phyloP scores from a whole-genome alignment of 2,329 filamentous ascomycete species.

The Ambrosiella xylebori region DNA sequence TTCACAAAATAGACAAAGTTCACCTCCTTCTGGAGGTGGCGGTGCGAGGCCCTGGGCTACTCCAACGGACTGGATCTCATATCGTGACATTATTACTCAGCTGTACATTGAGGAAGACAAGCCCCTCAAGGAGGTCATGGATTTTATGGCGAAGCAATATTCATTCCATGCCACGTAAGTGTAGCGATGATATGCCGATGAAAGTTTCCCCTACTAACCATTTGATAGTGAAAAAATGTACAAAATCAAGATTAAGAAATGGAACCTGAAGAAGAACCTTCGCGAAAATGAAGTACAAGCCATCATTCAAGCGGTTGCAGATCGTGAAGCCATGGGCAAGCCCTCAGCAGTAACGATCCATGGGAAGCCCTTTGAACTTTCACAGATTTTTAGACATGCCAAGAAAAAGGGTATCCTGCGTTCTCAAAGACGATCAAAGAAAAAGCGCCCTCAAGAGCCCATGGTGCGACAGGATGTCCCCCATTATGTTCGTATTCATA shows the following conservation, averaged over 20 bases:
- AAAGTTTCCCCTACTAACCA: background rate
- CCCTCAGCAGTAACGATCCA: conserved; percentile 10
- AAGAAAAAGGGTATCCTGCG: conserved; percentile 13
- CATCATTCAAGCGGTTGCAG: conserved; percentile 9
- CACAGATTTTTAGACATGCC: conserved; percentile 12
- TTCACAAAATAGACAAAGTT: conserved; percentile 4
- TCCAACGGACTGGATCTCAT: conserved; percentile 10
- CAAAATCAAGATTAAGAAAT: conserved; percentile 13
- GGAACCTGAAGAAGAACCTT: conserved; percentile 13
- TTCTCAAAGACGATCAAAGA: conserved; percentile 10
- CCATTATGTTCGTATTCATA: conserved; percentile 11
- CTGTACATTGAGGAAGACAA: conserved; percentile 13
- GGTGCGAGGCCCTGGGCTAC: conserved; percentile 12
- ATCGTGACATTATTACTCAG: conserved; percentile 10
- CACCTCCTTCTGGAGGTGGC: background rate
- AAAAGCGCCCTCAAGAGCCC: conserved; percentile 8
- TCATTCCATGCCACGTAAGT: conserved; percentile 13
- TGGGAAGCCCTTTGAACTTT: conserved; percentile 11
- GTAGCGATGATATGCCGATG: background rate
- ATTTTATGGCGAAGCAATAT: conserved; percentile 11
- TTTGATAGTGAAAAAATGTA: conserved; percentile 12
- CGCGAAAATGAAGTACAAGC: conserved; percentile 12
- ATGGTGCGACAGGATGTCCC: conserved; percentile 7
- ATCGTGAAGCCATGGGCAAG: conserved; percentile 11
- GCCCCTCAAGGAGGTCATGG: conserved; percentile 13